Base-by-base conservation (phyloP, 2,329 filamentous ascomycete genomes). In the Emericellopsis atlantica region DNA sequence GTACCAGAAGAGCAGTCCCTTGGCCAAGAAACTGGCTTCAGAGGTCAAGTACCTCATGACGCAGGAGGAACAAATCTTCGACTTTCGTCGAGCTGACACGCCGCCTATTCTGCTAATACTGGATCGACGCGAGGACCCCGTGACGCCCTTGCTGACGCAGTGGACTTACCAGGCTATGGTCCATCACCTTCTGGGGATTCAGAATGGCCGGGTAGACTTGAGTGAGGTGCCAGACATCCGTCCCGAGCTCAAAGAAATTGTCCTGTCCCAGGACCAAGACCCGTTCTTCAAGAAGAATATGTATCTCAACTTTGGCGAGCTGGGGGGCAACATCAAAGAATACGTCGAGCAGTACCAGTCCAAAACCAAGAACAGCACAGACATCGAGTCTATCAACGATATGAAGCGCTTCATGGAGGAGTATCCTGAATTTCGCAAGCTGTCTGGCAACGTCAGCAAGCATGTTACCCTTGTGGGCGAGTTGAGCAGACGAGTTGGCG, bases 111-210 rank as follows among this genome's bases (percentile, higher is more conserved):
- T 98, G 12, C 71, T 98, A 29, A 77, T 98, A 41, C 65, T 98
- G 24, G 92, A 98, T 61, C 79, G 92, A 34, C 77, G 92, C 58
- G 89, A 95, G 55, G 92, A 98, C 53, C 90, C 92, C 0, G 84
- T 96, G 39, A 98, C 92, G 4, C 92, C 92, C 0, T 67, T 98
- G 10, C 72, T 98, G 38, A 95, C 88, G 3, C 92, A 98, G 58
- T 98, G 92, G 92, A 98, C 92, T 22, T 98, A 98, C 55, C 92
- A 98, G 62, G 92, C 92, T n/a, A 98, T 98, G 89, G 92, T 98
- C 1, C 92, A 98, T 57, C 92, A 98, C 54, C 66, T 96, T 2
- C 70, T 98, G 11, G 92, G 92, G 5, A 95, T 98, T 49, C 77
- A 84, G 44, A 96, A 96, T 57, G 92, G 92, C n/a, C 76, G 90